Percentiles rank a stretch among this genome's conserved stretches.
phyloP scores from a whole-genome alignment of 352 stramenopile species.

The Pythium insidiosum region DNA sequence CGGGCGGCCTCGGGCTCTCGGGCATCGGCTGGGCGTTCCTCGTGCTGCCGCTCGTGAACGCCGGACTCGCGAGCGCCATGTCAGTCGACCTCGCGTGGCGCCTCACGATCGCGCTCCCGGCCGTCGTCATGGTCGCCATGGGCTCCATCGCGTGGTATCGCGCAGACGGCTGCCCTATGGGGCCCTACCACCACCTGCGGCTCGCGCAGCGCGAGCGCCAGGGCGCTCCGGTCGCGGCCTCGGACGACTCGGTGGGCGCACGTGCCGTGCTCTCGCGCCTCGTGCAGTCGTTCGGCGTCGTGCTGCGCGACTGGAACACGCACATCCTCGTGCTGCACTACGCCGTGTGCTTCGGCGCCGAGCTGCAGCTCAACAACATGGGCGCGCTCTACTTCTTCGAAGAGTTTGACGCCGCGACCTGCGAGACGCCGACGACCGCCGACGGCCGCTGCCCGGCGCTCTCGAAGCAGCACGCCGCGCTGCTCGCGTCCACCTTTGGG shows the following conservation, averaged over 20 bases:
- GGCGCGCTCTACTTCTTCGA: constrained; percentile 91
- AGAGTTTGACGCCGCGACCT: constrained; percentile 68
- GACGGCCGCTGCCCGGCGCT: constrained; percentile 24
- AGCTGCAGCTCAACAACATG: constrained; percentile 96
- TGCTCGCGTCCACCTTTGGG: constrained; percentile 89
- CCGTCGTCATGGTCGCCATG: constrained; percentile 74
- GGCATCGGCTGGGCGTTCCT: constrained; percentile 89
- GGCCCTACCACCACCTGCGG: constrained; percentile 87
- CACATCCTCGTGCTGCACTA: constrained; percentile 93
- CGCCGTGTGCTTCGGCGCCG: constrained; percentile 90
- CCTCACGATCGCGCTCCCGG: constrained; percentile 87
- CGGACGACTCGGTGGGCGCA: constrained; percentile 4
- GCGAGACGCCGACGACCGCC: constrained; percentile 12
- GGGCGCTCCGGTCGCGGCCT: background rate
- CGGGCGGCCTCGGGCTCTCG: constrained; percentile 88
- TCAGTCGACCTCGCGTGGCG: constrained; percentile 86
- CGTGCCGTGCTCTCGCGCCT: constrained; percentile 11
- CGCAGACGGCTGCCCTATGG: constrained; percentile 88
- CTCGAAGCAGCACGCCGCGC: constrained; percentile 58
- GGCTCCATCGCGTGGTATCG: constrained; percentile 64
- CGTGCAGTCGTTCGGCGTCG: constrained; percentile 34
- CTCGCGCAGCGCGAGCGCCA: constrained; percentile 36
- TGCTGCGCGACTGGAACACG: constrained; percentile 82
- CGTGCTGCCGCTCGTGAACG: constrained; percentile 85
- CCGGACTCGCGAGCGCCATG: constrained; percentile 65